Evolutionary conservation across 805 yeast species (phyloP).

Genomic region (Torulaspora gathmanii): DNA sequence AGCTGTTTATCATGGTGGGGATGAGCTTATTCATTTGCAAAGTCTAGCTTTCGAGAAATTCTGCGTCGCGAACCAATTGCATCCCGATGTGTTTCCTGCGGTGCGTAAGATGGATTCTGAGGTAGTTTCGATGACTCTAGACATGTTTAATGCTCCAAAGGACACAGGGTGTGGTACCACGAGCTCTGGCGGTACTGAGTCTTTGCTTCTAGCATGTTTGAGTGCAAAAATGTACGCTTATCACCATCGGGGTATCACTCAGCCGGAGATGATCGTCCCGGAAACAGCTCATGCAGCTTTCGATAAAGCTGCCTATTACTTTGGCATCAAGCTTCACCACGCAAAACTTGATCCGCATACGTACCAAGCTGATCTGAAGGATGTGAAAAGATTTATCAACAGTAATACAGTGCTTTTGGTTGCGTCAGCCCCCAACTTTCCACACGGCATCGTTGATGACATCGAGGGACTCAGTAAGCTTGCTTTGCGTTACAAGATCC

Average conservation of each 20-base stretch:
- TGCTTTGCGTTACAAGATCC: conserved; percentile 60
- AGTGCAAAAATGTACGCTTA: conserved; percentile 80
- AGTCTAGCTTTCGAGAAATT: conserved; percentile 68
- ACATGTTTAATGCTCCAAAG: conserved; percentile 74
- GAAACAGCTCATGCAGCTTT: conserved; percentile 90
- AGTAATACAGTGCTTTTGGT: conserved; percentile 74
- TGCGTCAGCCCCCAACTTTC: conserved; percentile 96
- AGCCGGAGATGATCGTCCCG: conserved; percentile 89
- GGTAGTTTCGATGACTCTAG: conserved; percentile 84
- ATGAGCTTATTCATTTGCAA: conserved; percentile 69
- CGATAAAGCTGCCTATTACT: conserved; percentile 87
- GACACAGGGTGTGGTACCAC: conserved; percentile 64
- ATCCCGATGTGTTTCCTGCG: conserved; percentile 96
- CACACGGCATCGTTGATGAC: conserved; percentile 94
- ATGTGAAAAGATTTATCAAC: conserved; percentile 63
- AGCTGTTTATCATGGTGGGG: conserved; percentile 95
- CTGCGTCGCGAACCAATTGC: conserved; percentile 89
- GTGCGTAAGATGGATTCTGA: conserved; percentile 95
- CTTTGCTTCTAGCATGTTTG: conserved; percentile 76
- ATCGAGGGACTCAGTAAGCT: conserved; percentile 64
- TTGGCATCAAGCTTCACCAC: conserved; percentile 76
- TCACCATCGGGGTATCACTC: conserved; percentile 50
- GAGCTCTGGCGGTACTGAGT: conserved; percentile 95
- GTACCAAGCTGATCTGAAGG: conserved; percentile 58
- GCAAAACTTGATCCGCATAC: conserved; percentile 69